Evolutionary conservation across 1,284 basidiomycete genomes (phyloP).

Genomic region (Amylostereum chailletii): DNA sequence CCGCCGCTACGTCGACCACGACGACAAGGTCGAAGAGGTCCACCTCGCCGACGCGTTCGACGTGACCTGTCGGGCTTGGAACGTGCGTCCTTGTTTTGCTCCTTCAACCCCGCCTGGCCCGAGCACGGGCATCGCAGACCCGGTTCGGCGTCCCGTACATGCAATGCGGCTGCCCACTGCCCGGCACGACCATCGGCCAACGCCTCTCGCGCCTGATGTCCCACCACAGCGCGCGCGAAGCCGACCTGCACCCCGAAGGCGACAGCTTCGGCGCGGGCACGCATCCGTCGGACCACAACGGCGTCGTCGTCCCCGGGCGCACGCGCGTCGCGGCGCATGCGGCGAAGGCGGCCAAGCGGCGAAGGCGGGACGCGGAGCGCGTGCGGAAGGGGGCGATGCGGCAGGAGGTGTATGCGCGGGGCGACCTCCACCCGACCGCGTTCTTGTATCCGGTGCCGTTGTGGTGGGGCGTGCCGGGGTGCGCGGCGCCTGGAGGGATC

Average conservation of each 20-base stretch:
- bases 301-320: slow-evolving; percentile 8
- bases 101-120: neutral
- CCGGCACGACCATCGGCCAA: slow-evolving; percentile 18
- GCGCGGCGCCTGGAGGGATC: slow-evolving; percentile 1
- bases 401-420: slow-evolving; percentile 10
- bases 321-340: slow-evolving; percentile 4
- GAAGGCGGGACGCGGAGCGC: slow-evolving; percentile 15
- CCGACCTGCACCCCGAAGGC: slow-evolving; percentile 18
- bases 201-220: slow-evolving; percentile 20
- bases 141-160: slow-evolving; percentile 18
- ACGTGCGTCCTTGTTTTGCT: slow-evolving; percentile 11
- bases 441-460: slow-evolving; percentile 20
- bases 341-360: slow-evolving; percentile 11
- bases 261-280: slow-evolving; percentile 22
- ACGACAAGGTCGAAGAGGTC: slow-evolving; percentile 23
- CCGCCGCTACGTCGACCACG: slow-evolving; percentile 24
- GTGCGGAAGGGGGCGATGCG: slow-evolving; percentile 14
- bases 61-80: slow-evolving; percentile 24
- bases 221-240: slow-evolving; percentile 14
- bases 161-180: slow-evolving; percentile 20
- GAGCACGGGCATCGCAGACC: slow-evolving; percentile 6
- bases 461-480: neutral
- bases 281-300: slow-evolving; percentile 30
- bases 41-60: slow-evolving; percentile 25
- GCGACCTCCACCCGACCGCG: slow-evolving; percentile 12